phyloP scores from a whole-genome alignment of 1,284 basidiomycete species.

The Ustilago esculenta region DNA sequence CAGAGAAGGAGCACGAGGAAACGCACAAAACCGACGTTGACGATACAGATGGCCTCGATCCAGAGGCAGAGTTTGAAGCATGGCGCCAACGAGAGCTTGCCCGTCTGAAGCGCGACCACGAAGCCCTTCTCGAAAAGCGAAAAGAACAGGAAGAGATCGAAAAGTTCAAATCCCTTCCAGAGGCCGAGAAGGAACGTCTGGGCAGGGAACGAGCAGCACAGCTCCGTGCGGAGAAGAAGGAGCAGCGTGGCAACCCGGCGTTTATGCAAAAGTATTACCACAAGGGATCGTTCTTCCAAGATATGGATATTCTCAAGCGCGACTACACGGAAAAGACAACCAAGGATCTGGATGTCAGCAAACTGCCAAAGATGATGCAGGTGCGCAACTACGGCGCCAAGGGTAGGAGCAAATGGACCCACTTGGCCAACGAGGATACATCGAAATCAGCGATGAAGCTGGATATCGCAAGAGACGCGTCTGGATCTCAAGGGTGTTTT shows the following conservation, averaged over 20 bases:
- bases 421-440: conserved; percentile 93
- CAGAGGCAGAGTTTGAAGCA: conserved; percentile 88
- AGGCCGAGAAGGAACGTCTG: conserved; percentile 75
- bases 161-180: conserved; percentile 86
- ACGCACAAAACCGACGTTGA: conserved; percentile 82
- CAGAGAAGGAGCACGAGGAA: conserved; percentile 85
- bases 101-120: conserved; percentile 89
- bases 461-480: conserved; percentile 67
- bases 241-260: conserved; percentile 83
- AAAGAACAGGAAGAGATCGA: conserved; percentile 89
- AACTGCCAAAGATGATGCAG: conserved; percentile 95
- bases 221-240: conserved; percentile 16
- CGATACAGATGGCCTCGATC: conserved; percentile 93
- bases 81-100: conserved; percentile 93
- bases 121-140: conserved; percentile 79
- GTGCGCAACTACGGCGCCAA: conserved; percentile 95
- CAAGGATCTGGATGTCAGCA: conserved; percentile 79
- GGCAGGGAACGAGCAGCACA: conserved; percentile 28
- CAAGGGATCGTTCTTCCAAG: conserved; percentile 96
- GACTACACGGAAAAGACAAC: conserved; percentile 90
- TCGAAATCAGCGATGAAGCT: conserved; percentile 67
- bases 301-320: conserved; percentile 85
- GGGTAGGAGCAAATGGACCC: conserved; percentile 80
- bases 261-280: conserved; percentile 99
- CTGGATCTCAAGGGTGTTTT: conserved; percentile 81